Percentiles rank a stretch among this genome's conserved stretches.
Conservation (phyloP, 2,329 filamentous ascomycete species). For the Chaetoscypha palmicola region DNA sequence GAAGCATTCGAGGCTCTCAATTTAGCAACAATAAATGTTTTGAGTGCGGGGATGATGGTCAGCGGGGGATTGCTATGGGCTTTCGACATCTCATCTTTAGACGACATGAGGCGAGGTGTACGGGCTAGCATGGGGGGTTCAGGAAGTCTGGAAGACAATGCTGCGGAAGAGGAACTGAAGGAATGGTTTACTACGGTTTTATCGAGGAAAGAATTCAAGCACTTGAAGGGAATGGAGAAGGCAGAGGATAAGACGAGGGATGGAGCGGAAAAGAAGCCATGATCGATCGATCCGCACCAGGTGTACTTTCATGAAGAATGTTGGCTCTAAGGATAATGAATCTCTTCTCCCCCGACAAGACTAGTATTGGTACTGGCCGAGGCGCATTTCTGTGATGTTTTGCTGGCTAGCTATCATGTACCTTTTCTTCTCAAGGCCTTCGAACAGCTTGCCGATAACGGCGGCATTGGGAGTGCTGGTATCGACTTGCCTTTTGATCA, state of each 20-base stretch:
- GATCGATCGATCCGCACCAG: background rate
- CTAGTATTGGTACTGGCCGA: background rate
- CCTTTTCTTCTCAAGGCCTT: no score
- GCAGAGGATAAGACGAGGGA: conserved; percentile 2
- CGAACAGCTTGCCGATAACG: no score
- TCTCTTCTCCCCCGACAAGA: background rate
- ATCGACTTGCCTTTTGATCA: no score
- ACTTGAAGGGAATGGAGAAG: conserved; percentile 4
- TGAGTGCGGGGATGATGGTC: conserved; percentile 66
- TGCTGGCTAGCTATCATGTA: no score
- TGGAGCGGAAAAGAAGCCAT: conserved; percentile 12
- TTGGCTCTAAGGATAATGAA: conserved; percentile 1
- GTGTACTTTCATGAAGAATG: background rate
- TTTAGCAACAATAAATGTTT: conserved; percentile 79
- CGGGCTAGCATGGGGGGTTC: conserved; percentile 35
- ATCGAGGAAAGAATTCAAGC: conserved; percentile 46
- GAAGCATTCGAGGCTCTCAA: conserved; percentile 80
- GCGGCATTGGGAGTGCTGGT: no score
- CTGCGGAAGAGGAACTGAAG: conserved; percentile 54
- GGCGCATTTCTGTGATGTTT: background rate
- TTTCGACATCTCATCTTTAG: conserved; percentile 65
- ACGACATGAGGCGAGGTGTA: conserved; percentile 54
- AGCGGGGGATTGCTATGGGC: conserved; percentile 69
- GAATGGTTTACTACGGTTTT: conserved; percentile 55
- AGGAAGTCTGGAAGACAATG: conserved; percentile 35